These are phyloP conservation scores for Sporothrix pallida DNA, from an alignment of 2,329 filamentous ascomycete genomes.

Conservation along the genomic window DNA sequence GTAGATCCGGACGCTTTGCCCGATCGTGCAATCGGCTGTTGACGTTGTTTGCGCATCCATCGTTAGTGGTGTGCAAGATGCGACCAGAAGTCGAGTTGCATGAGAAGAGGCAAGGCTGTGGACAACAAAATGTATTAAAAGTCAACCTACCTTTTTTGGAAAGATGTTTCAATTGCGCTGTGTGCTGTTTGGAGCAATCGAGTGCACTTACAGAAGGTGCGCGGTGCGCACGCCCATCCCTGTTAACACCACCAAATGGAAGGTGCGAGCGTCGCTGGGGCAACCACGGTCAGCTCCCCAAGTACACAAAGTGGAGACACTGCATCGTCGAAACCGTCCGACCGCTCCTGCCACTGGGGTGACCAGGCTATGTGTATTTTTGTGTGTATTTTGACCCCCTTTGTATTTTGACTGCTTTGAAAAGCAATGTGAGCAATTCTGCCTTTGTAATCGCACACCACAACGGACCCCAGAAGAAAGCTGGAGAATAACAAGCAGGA, in stretches of 20 bases:
- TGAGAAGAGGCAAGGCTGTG: no score
- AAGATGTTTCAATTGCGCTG: neutral
- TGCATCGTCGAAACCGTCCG: constrained; percentile 21
- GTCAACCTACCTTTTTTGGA: neutral
- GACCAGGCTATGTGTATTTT: neutral
- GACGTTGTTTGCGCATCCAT: neutral
- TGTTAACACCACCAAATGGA: neutral
- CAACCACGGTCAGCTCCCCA: constrained; percentile 23
- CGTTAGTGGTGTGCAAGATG: neutral
- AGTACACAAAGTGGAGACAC: constrained; percentile 25
- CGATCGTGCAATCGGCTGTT: neutral
- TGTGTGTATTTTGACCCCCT: neutral
- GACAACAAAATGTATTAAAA: no score
- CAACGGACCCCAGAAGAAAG: neutral
- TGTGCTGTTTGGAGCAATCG: neutral
- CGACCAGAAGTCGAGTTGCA: no score
- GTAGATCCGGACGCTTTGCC: neutral
- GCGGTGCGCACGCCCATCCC: neutral
- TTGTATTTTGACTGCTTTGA: neutral
- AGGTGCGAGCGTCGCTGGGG: constrained; percentile 19
- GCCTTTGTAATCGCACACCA: constrained; percentile 8
- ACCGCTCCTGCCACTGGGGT: constrained; percentile 1
- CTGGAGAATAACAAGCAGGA: constrained; percentile 10
- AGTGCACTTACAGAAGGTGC: constrained; percentile 20
- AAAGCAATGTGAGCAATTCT: neutral